A percentile compares a stretch with the other conserved stretches of the same genome.
Conservation (phyloP, 2,329 filamentous ascomycete genomes). For the Pyrenochaeta sp. region DNA sequence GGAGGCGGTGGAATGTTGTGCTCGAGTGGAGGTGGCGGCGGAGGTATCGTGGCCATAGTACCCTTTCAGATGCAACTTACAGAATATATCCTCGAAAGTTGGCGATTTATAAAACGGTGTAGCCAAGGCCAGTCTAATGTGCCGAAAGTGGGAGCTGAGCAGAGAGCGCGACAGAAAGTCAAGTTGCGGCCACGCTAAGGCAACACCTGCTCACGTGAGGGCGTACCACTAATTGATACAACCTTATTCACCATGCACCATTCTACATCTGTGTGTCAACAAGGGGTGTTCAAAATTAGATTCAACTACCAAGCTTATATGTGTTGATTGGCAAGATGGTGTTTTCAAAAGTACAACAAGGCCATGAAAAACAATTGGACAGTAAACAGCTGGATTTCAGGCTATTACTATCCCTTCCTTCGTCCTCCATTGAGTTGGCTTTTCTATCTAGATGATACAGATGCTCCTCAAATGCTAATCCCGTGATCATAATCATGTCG, state of each 20-base stretch:
- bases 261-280: neutral
- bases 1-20: conserved; percentile 30
- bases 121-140: neutral
- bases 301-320: neutral
- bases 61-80: neutral
- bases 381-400: conserved; percentile 6
- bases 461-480: conserved; percentile 17
- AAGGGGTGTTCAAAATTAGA: neutral
- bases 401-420: conserved; percentile 6
- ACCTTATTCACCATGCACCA: neutral
- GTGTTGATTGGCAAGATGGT: neutral
- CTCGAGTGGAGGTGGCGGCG: conserved; percentile 51
- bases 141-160: neutral
- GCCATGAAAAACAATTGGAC: neutral
- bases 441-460: conserved; percentile 20
- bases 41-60: conserved; percentile 16
- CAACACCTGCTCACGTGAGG: conserved; percentile 26
- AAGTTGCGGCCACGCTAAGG: conserved; percentile 17
- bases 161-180: conserved; percentile 9
- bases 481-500: conserved; percentile 15
- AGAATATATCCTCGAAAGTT: neutral
- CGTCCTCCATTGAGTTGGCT: neutral
- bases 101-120: neutral
- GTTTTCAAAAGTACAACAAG: neutral
- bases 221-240: neutral